phyloP scores from a whole-genome alignment of 208 protist species.

The Hexamita inflata region DNA sequence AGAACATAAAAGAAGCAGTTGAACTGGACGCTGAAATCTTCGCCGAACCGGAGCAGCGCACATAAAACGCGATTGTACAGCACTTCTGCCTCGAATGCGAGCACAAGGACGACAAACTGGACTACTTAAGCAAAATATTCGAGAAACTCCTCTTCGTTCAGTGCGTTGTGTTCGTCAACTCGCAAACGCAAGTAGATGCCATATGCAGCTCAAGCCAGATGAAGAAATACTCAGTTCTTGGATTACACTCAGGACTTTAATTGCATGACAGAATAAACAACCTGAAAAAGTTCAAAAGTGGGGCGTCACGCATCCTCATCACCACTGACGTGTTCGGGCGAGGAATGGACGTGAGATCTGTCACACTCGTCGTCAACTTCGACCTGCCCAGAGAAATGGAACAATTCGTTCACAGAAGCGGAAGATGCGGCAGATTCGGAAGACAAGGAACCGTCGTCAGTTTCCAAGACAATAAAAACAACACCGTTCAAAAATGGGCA shows the following conservation, averaged over 20 bases:
- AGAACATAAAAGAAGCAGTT: not conserved
- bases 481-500: too few relatives aligned
- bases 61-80: not conserved
- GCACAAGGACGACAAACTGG: not conserved
- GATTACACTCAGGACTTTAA: not conserved
- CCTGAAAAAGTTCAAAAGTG: not conserved
- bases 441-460: too few relatives aligned
- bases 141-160: not conserved
- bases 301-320: not conserved
- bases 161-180: not conserved
- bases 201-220: not conserved
- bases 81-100: not conserved
- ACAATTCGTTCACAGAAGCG: not conserved
- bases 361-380: constrained; percentile 4
- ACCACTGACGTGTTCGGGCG: constrained; percentile 6
- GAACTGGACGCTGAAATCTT: not conserved
- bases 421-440: constrained; percentile 16
- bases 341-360: not conserved
- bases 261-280: not conserved
- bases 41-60: not conserved
- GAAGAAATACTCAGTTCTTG: not conserved
- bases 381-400: not conserved
- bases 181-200: not conserved
- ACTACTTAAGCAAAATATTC: not conserved
- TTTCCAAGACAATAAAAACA: too few relatives aligned